Evolutionary conservation across 2,329 filamentous ascomycete genomes (phyloP).

Genomic region (Trichophyton schoenleinii): DNA sequence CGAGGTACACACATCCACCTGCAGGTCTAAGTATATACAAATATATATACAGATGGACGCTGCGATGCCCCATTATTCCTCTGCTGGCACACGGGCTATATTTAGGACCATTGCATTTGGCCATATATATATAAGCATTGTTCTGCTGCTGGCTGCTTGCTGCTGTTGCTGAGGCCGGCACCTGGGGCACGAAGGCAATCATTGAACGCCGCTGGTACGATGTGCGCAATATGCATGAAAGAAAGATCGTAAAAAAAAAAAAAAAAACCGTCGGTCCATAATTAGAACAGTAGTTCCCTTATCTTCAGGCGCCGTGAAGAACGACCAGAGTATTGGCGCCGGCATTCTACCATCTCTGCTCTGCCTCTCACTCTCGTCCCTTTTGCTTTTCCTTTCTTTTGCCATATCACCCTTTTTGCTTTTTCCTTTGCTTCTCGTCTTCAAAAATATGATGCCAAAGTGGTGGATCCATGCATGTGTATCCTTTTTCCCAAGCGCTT

Average conservation of each 20-base stretch:
- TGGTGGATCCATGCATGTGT: background rate
- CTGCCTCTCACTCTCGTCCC: background rate
- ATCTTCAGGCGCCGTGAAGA: background rate
- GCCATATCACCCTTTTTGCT: background rate
- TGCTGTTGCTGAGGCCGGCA: background rate
- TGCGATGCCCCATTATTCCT: background rate
- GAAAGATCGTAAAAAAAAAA: background rate
- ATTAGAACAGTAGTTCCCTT: background rate
- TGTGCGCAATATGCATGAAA: background rate
- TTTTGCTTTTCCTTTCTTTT: background rate
- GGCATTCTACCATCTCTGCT: background rate
- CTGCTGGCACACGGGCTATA: background rate
- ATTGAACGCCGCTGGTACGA: conserved; percentile 1
- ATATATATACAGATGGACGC: background rate
- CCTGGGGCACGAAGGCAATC: background rate
- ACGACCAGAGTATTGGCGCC: background rate
- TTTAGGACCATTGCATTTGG: background rate
- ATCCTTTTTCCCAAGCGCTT: background rate
- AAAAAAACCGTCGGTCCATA: background rate
- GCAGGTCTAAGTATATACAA: background rate
- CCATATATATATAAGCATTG: background rate
- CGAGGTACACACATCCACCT: background rate
- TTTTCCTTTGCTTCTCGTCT: too few relatives aligned
- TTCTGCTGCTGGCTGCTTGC: background rate
- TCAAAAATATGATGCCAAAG: background rate